Conservation (phyloP, 2,329 filamentous ascomycete species). For the Helotiales sp. region DNA sequence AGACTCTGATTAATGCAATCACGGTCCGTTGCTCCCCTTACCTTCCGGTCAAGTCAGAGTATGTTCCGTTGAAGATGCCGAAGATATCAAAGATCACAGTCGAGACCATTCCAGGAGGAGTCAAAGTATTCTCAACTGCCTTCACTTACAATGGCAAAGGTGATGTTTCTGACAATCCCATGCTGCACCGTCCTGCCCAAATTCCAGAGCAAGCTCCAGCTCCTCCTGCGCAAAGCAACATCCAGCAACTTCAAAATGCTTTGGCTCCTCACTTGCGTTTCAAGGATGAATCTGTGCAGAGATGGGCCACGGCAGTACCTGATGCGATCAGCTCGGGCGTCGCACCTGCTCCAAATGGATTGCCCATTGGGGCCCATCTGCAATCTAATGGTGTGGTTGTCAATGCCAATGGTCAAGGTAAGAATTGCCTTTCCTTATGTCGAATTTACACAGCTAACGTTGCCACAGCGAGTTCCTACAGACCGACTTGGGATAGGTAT, state of each 20-base stretch:
- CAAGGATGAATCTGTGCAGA: constrained; percentile 10
- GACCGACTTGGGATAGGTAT: constrained; percentile 14
- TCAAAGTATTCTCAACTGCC: background rate
- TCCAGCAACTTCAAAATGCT: background rate
- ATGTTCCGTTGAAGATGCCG: constrained; percentile 16
- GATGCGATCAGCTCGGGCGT: background rate
- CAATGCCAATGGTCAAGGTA: background rate
- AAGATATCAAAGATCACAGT: background rate
- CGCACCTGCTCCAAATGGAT: background rate
- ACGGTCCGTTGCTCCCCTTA: constrained; percentile 32
- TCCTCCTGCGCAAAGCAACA: background rate
- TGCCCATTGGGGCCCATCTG: background rate
- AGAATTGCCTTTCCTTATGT: background rate
- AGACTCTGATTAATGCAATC: constrained; percentile 22
- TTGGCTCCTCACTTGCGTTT: background rate
- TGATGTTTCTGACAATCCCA: constrained; percentile 19
- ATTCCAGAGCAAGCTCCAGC: background rate
- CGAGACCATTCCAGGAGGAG: background rate
- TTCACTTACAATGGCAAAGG: constrained; percentile 31
- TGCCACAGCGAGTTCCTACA: background rate
- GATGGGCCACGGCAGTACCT: constrained; percentile 7
- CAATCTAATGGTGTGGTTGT: background rate
- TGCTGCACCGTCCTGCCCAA: constrained; percentile 13
- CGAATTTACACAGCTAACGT: background rate
- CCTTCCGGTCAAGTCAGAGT: constrained; percentile 6